A percentile compares a stretch with the other conserved stretches of the same genome.
Evolutionary conservation across 2,329 filamentous ascomycete genomes (phyloP).

Genomic region (Arthrobotrys sinensis): DNA sequence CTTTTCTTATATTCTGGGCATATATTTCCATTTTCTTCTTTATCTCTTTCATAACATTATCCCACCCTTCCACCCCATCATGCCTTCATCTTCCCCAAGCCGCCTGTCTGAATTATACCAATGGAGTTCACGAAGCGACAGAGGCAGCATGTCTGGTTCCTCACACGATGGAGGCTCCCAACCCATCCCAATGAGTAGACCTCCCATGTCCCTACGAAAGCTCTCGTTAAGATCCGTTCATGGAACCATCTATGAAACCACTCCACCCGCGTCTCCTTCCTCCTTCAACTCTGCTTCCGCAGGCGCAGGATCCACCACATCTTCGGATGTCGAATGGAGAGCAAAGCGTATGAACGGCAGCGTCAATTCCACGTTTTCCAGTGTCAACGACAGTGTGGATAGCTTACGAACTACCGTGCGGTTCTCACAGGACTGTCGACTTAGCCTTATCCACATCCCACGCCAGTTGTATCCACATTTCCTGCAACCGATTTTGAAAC

Average conservation of each 20-base stretch:
- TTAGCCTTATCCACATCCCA: conserved; percentile 92
- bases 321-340: conserved; percentile 60
- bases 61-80: conserved; percentile 2
- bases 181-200: conserved; percentile 56
- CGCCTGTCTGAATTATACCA: conserved; percentile 40
- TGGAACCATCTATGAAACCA: conserved; percentile 58
- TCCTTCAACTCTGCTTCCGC: conserved; percentile 56
- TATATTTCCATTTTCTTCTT: conserved; percentile 16
- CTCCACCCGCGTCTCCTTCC: conserved; percentile 58
- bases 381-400: conserved; percentile 56
- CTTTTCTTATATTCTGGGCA: conserved; percentile 11
- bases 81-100: conserved; percentile 43
- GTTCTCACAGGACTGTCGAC: conserved; percentile 80
- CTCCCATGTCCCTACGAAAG: conserved; percentile 56
- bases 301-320: conserved; percentile 48
- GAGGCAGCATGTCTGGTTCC: conserved; percentile 52
- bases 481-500: conserved; percentile 86
- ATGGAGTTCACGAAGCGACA: conserved; percentile 58
- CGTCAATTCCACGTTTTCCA: conserved; percentile 54
- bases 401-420: conserved; percentile 65
- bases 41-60: neutral
- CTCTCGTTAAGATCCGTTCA: conserved; percentile 59
- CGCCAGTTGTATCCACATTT: conserved; percentile 82
- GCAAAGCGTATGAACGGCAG: conserved; percentile 54
- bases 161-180: conserved; percentile 50